Conservation (phyloP, 257 asterid species). For the Striga asiatica region DNA sequence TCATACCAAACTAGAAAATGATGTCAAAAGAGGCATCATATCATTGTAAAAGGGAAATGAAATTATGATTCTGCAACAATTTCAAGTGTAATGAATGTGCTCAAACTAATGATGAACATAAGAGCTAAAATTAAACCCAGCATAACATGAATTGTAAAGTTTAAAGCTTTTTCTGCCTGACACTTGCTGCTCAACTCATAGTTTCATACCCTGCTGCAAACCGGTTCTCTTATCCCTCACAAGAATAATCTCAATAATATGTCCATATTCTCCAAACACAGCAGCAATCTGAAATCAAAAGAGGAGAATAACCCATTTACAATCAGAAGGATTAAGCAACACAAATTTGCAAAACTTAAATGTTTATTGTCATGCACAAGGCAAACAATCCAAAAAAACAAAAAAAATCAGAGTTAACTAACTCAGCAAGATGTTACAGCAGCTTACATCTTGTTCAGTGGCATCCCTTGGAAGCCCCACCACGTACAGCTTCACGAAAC, state of each 20-base stretch:
- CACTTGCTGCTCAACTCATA: too few relatives aligned
- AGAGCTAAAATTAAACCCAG: background rate
- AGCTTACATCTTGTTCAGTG: slow-evolving; percentile 58
- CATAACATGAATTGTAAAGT: background rate
- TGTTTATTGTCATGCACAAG: too few relatives aligned
- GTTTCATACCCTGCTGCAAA: slow-evolving; percentile 53
- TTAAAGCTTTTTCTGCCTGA: background rate
- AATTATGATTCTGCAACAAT: background rate
- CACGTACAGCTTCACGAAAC: slow-evolving; percentile 62
- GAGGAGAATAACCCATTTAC: background rate
- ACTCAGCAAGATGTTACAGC: too few relatives aligned
- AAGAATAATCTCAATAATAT: slow-evolving; percentile 61
- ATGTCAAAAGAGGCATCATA: background rate
- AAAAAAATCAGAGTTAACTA: too few relatives aligned
- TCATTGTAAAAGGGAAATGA: background rate
- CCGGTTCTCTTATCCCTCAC: slow-evolving; percentile 71
- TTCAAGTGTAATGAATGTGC: background rate
- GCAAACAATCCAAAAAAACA: too few relatives aligned
- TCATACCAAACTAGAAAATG: background rate
- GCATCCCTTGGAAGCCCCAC: slow-evolving; percentile 53
- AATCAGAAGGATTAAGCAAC: background rate
- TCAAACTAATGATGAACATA: background rate
- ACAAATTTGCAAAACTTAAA: background rate
- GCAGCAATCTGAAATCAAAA: slow-evolving; percentile 28
- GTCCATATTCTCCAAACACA: slow-evolving; percentile 61